Percentiles rank a stretch among this genome's conserved stretches.
These are phyloP conservation scores for Epichloe baconii DNA, from an alignment of 2,329 filamentous ascomycete genomes.

Conservation along the genomic window DNA sequence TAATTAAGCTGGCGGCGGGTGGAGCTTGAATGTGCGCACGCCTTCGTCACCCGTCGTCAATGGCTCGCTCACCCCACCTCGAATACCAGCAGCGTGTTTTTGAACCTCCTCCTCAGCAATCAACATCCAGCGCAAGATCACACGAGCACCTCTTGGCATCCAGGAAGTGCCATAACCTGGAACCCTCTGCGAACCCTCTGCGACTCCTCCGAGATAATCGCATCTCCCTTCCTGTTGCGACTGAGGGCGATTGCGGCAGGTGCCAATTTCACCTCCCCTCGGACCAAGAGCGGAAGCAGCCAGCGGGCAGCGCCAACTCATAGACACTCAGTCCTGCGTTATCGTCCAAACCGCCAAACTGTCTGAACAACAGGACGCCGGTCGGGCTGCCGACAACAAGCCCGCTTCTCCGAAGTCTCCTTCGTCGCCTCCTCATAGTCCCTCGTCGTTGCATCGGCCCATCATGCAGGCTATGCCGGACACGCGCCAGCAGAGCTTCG, in stretches of 20 bases:
- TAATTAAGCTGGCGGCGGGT: not conserved
- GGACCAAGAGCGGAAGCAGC: not conserved
- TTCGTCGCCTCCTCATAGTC: conserved; percentile 18
- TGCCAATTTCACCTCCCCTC: not conserved
- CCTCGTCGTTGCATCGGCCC: conserved; percentile 29
- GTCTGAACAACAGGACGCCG: conserved; percentile 26
- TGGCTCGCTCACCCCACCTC: not conserved
- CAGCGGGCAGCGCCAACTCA: not conserved
- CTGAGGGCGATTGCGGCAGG: not conserved
- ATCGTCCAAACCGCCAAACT: conserved; percentile 24
- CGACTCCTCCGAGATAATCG: not conserved
- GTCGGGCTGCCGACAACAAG: conserved; percentile 16
- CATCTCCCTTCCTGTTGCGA: not conserved
- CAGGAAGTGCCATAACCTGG: not conserved
- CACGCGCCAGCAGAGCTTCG: conserved; percentile 84
- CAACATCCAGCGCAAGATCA: not conserved
- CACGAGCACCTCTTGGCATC: not conserved
- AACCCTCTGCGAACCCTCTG: too few relatives aligned
- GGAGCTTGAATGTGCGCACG: not conserved
- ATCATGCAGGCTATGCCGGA: conserved; percentile 56
- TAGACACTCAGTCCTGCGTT: not conserved
- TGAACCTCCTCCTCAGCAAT: not conserved
- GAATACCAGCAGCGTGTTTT: not conserved
- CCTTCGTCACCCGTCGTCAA: not conserved
- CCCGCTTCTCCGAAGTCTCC: conserved; percentile 4